A percentile compares a stretch with the other conserved stretches of the same genome.
Conservation (phyloP, 116 monocot genomes). For the Cymodocea nodosa region DNA sequence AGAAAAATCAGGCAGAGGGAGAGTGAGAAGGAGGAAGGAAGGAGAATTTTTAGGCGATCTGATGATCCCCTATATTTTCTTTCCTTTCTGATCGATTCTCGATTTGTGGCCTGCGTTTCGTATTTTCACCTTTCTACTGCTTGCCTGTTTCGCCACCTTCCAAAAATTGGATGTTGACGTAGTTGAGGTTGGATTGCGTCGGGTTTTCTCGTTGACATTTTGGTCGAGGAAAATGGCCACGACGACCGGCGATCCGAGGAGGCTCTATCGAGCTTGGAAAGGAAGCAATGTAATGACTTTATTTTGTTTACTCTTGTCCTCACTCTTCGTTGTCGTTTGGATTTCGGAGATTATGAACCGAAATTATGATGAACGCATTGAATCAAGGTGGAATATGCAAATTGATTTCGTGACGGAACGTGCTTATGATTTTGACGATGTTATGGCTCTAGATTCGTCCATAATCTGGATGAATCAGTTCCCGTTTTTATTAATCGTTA, state of each 20-base stretch:
- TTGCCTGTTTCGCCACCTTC: neutral
- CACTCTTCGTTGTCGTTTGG: neutral
- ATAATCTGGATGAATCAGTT: no score
- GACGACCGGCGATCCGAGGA: conserved; percentile 8
- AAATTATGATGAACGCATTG: no score
- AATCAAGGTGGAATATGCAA: no score
- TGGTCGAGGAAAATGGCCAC: neutral
- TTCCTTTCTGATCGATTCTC: neutral
- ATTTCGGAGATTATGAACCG: neutral
- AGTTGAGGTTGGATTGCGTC: neutral
- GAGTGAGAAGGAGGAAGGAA: neutral
- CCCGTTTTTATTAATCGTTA: no score
- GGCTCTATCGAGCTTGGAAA: conserved; percentile 75
- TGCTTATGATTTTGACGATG: no score
- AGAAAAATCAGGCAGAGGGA: neutral
- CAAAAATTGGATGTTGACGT: neutral
- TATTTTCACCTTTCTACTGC: neutral
- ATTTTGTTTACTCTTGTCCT: neutral
- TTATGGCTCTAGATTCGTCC: no score
- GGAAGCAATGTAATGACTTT: conserved; percentile 70
- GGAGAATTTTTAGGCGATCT: neutral
- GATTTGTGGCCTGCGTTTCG: neutral
- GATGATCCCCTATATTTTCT: neutral
- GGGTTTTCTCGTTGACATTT: neutral
- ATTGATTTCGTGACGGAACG: no score